These are phyloP conservation scores for Suillus fuscotomentosus DNA, from an alignment of 768 basidiomycete genomes.

Conservation along the genomic window DNA sequence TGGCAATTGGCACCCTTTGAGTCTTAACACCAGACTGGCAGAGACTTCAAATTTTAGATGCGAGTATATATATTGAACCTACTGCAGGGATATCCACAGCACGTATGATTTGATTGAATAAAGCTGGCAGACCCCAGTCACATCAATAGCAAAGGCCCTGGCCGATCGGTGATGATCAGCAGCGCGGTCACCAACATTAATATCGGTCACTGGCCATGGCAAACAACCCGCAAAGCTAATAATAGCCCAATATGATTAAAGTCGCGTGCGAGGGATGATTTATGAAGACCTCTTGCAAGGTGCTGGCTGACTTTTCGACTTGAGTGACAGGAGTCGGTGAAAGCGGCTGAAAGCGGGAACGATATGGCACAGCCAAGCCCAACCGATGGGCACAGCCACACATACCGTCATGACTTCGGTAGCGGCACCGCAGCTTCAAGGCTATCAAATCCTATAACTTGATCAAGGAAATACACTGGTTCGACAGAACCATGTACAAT, in stretches of 20 bases:
- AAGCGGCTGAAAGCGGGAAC: neutral
- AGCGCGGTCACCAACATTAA: neutral
- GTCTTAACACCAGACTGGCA: neutral
- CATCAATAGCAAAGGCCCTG: neutral
- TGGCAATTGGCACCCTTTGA: neutral
- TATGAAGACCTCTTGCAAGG: neutral
- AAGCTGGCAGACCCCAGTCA: neutral
- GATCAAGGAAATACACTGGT: neutral
- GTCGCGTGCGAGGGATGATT: neutral
- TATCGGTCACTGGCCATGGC: neutral
- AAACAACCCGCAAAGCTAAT: neutral
- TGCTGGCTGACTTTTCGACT: too few relatives aligned
- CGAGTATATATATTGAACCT: neutral
- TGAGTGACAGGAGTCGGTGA: neutral
- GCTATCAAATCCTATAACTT: neutral
- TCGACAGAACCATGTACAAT: slow-evolving; percentile 45
- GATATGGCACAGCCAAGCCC: too few relatives aligned
- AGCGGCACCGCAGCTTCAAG: slow-evolving; percentile 1
- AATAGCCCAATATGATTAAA: neutral
- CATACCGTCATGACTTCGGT: neutral
- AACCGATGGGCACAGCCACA: neutral
- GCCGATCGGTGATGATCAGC: neutral
- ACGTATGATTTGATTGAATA: neutral
- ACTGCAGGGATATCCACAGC: neutral
- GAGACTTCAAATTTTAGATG: neutral